phyloP scores from a whole-genome alignment of 1,284 basidiomycete genomes.

The Rhodotorula glutinis region DNA sequence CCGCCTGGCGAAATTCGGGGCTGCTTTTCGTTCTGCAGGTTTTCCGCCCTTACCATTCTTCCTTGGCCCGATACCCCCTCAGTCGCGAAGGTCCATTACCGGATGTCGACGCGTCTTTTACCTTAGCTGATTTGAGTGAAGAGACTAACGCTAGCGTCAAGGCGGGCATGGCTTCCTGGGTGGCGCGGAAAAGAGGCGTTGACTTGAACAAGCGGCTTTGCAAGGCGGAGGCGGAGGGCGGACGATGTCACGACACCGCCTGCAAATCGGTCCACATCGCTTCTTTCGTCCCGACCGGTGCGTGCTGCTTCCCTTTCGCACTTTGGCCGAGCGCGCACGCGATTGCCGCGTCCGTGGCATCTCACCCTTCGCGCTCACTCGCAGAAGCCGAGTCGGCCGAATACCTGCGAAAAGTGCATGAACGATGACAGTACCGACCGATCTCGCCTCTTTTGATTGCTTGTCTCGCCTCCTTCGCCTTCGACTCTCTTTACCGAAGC shows the following conservation, averaged over 20 bases:
- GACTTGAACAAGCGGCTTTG: conserved; percentile 23
- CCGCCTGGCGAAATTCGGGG: background rate
- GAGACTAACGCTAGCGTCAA: background rate
- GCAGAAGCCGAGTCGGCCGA: no score
- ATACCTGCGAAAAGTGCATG: no score
- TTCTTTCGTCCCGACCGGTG: conserved; percentile 19
- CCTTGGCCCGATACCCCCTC: conserved; percentile 28
- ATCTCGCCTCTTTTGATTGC: no score
- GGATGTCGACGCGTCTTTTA: background rate
- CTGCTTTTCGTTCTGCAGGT: background rate
- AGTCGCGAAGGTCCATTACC: conserved; percentile 1
- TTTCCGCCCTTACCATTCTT: conserved; percentile 28
- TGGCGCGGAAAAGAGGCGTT: conserved; percentile 18
- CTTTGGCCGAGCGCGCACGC: no score
- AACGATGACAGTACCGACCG: no score
- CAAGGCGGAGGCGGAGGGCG: conserved; percentile 26
- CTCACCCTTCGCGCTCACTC: no score
- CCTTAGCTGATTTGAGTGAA: background rate
- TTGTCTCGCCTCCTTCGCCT: no score
- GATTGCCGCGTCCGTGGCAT: no score
- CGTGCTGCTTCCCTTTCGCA: background rate
- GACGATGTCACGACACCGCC: conserved; percentile 21
- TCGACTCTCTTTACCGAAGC: no score
- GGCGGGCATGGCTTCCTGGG: conserved; percentile 24
- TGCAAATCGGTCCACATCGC: conserved; percentile 23